phyloP scores from a whole-genome alignment of 805 yeast species.

The Lipomyces starkeyi region DNA sequence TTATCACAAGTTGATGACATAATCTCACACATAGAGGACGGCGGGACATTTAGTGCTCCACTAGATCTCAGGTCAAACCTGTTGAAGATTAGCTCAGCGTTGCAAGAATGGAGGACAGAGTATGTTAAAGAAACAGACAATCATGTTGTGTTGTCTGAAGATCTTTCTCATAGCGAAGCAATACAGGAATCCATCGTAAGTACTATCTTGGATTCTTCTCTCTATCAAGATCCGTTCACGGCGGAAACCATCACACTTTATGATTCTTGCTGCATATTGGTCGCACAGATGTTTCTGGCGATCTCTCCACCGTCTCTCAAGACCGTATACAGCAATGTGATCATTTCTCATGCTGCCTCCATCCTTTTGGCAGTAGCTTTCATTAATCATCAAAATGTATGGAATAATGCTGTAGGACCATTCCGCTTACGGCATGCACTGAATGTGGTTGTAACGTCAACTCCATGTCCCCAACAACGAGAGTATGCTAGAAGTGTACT shows the following conservation, averaged over 20 bases:
- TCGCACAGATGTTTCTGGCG: slow-evolving; percentile 2
- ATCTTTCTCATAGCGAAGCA: not conserved
- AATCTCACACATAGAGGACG: slow-evolving; percentile 1
- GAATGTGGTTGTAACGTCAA: slow-evolving; percentile 4
- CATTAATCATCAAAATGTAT: slow-evolving; percentile 1
- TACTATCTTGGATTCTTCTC: slow-evolving; percentile 2
- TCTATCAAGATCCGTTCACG: slow-evolving; percentile 5
- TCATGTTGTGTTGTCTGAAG: slow-evolving; percentile 3
- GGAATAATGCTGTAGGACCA: slow-evolving; percentile 7
- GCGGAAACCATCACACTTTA: slow-evolving; percentile 9
- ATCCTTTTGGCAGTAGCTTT: slow-evolving; percentile 6
- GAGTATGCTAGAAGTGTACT: slow-evolving; percentile 2
- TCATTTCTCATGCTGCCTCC: slow-evolving; percentile 8
- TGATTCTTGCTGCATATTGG: slow-evolving; percentile 8
- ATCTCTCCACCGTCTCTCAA: slow-evolving; percentile 6
- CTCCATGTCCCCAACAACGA: slow-evolving; percentile 7
- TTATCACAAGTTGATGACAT: slow-evolving; percentile 4
- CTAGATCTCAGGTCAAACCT: slow-evolving; percentile 2
- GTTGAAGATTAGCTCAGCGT: slow-evolving; percentile 1
- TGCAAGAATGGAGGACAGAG: slow-evolving; percentile 7
- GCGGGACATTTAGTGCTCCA: not conserved
- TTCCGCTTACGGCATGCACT: slow-evolving; percentile 3
- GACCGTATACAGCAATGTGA: not conserved
- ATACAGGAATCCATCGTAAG: not conserved
- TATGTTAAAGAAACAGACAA: not conserved